phyloP scores from a whole-genome alignment of 164 flowering plant genomes.

The Dillenia turbinata region DNA sequence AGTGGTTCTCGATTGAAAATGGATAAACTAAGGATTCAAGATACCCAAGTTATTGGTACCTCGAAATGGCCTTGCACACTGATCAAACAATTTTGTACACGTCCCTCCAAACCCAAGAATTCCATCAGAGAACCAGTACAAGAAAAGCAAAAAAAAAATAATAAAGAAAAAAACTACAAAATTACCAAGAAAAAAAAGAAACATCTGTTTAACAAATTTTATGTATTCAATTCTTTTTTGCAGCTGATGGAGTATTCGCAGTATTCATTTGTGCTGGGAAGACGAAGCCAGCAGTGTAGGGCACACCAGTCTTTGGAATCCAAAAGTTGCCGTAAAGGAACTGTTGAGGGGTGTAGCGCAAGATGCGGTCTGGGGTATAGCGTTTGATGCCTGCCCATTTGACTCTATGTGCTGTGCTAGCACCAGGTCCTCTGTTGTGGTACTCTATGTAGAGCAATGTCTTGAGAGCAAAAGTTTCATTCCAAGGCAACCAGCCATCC shows the following conservation, averaged over 20 bases:
- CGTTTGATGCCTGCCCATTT: conserved; percentile 59
- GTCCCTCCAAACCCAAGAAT: no score
- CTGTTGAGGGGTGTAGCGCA: conserved; percentile 22
- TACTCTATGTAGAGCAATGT: conserved; percentile 47
- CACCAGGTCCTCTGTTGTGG: conserved; percentile 50
- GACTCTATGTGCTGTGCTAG: conserved; percentile 26
- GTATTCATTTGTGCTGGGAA: conserved; percentile 10
- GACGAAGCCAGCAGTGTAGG: conserved; percentile 35
- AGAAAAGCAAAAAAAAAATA: no score
- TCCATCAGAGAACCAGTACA: no score
- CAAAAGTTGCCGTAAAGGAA: conserved; percentile 36
- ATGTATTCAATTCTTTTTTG: background rate
- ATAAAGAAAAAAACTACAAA: no score
- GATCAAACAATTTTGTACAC: no score
- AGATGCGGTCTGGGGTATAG: conserved; percentile 12
- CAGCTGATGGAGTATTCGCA: conserved; percentile 20
- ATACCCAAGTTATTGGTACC: no score
- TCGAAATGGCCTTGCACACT: no score
- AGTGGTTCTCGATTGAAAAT: no score
- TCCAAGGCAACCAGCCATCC: conserved; percentile 59
- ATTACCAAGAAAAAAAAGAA: no score
- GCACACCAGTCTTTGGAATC: conserved; percentile 38
- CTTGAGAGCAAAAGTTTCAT: conserved; percentile 28
- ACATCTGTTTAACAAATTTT: no score
- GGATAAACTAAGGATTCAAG: no score